Evolutionary conservation across 2,329 filamentous ascomycete species (phyloP), one percentile per base, ranked within the genome.

Genomic region (Claviceps sp.): DNA sequence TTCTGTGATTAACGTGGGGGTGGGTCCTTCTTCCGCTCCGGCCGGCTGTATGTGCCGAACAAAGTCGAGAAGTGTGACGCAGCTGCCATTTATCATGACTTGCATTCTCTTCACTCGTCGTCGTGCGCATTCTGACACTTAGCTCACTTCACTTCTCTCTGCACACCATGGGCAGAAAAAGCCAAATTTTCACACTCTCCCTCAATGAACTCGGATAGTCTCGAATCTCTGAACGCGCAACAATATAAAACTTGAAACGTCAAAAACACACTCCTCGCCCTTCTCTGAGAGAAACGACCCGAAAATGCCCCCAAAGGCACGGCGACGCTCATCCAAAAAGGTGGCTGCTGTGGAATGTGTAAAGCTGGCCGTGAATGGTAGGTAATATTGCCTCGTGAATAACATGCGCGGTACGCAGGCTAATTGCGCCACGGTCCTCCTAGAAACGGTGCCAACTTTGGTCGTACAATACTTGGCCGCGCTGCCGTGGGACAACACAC

Each of bases 321-420:
- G 24, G n/a, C 48, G 37, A 47, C 24, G 48, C 37, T 19, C 47
- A 22, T 47, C 10, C 26, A 50, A 52, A 17, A 24, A 11, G 24
- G 16, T 44, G 26, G 39, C 39, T 24, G 14, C 26, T 17, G 30
- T 48, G 14, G 24, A 44, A 41, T 46, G 38, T 46, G 45, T 56
- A 34, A 48, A 58, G 37, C 50, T 64, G 22, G 59, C 59, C 37
- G 50, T 57, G 11, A 57, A 61, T 56, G 62, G 62, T 64, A 52
- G 45, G 61, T 59, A 43, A n/a, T 4, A 6, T 13, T 38, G 34
- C 30, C 7, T 3, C 4, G 43, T n/a, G 24, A n/a, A 11, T 34
- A 8, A 5, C 8, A 8, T 22, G 17, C 34, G 6, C 17, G 7
- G 13, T 16, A 26, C 11, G 22, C 24, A 34, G 22, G 42, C 42